phyloP scores from a whole-genome alignment of 768 basidiomycete species.

The Termitomyces sp. region DNA sequence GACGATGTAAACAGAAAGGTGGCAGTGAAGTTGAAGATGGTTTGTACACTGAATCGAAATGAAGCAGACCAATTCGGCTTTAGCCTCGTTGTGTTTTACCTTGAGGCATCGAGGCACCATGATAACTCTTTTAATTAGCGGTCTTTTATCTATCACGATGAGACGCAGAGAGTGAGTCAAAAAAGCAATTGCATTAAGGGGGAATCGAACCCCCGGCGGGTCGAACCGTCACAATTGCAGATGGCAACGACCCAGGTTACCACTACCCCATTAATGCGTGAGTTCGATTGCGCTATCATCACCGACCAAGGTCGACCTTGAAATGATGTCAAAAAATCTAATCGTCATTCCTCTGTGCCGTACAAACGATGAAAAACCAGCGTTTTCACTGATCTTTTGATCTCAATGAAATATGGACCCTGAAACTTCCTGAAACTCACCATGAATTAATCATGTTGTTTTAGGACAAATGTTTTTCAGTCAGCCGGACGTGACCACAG shows the following conservation, averaged over 20 bases:
- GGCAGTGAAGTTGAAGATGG: neutral
- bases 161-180: no score
- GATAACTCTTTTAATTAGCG: no score
- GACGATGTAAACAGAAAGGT: neutral
- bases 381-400: neutral
- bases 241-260: slow-evolving; percentile 16
- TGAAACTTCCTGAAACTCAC: no score
- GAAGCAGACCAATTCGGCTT: neutral
- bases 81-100: neutral
- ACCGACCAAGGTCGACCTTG: no score
- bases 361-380: neutral
- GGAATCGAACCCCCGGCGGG: slow-evolving; percentile 89
- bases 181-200: slow-evolving; percentile 57
- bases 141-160: no score
- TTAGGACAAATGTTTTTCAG: no score
- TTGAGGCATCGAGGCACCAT: no score
- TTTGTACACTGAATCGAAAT: neutral
- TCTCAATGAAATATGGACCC: no score
- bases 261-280: slow-evolving; percentile 14
- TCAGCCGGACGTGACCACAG: neutral
- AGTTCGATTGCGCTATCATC: no score
- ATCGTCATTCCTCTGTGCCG: no score
- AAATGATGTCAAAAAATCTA: no score
- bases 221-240: slow-evolving; percentile 33
- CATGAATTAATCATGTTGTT: no score